These are phyloP conservation scores for Neurospora sp. DNA, from an alignment of 495 filamentous ascomycete species.

Conservation along the genomic window DNA sequence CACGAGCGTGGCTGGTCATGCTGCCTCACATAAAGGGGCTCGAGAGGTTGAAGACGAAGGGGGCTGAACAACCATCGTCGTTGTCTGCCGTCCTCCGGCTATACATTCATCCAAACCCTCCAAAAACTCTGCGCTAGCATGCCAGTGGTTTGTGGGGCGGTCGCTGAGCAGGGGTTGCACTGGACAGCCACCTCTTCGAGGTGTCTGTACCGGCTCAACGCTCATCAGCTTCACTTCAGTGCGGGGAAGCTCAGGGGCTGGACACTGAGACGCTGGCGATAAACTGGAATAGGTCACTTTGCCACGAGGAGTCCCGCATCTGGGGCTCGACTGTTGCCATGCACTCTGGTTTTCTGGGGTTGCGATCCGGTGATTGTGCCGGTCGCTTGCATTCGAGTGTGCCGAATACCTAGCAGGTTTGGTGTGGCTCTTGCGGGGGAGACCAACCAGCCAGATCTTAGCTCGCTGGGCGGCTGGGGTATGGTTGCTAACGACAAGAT, in stretches of 20 bases:
- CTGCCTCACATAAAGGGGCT: background rate
- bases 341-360: background rate
- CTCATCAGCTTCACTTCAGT: background rate
- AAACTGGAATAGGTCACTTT: background rate
- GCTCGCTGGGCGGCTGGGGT: background rate
- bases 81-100: background rate
- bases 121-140: background rate
- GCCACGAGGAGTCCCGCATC: background rate
- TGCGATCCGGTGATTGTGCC: background rate
- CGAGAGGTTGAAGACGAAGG: background rate
- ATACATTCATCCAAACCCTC: background rate
- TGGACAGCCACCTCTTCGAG: background rate
- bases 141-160: background rate
- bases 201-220: background rate
- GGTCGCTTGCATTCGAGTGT: background rate
- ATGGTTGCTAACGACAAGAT: background rate
- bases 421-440: background rate
- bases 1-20: background rate
- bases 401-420: background rate
- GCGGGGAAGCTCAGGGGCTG: background rate
- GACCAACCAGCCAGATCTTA: constrained; percentile 1
- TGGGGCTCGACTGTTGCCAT: background rate
- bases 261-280: background rate
- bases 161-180: background rate
- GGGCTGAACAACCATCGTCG: background rate